Percentiles rank a stretch among this genome's conserved stretches.
Evolutionary conservation across 2,329 filamentous ascomycete species (phyloP).

Genomic region (Trichocomaceae sp.): DNA sequence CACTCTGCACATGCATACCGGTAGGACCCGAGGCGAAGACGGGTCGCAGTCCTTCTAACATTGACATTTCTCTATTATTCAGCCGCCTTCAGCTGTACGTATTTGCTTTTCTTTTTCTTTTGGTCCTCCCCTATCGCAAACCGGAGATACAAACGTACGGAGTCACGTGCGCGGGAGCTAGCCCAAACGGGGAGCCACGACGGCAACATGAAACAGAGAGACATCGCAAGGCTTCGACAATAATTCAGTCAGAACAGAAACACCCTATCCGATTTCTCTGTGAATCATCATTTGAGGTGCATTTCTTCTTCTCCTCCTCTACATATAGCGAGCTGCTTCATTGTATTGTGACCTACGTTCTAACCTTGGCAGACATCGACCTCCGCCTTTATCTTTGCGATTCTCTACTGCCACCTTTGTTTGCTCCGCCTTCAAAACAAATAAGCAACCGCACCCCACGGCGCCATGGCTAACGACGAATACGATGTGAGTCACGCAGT

Average conservation of each 20-base stretch:
- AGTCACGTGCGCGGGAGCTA: conserved; percentile 9
- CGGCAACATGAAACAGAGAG: not conserved
- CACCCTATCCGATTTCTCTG: not conserved
- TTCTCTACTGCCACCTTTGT: not conserved
- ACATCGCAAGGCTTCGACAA: not conserved
- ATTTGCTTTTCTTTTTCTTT: not conserved
- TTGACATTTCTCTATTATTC: conserved; percentile 4
- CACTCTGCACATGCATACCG: conserved; percentile 1
- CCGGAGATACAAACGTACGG: not conserved
- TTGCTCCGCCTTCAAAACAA: conserved; percentile 7
- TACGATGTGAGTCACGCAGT: conserved; percentile 76
- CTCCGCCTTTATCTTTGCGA: conserved; percentile 3
- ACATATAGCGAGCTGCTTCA: not conserved
- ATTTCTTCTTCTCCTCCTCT: not conserved
- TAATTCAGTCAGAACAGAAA: not conserved
- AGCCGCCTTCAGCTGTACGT: not conserved
- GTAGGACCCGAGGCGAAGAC: conserved; percentile 2
- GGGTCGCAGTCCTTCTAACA: conserved; percentile 8
- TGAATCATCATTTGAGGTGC: conserved; percentile 5
- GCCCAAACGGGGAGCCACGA: not conserved
- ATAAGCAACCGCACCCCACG: not conserved
- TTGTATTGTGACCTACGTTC: not conserved
- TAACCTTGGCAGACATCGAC: conserved; percentile 1
- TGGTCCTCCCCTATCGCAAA: not conserved
- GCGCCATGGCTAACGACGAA: conserved; percentile 95